Percentiles rank a stretch among this genome's conserved stretches.
These are phyloP conservation scores for Heteromeles arbutifolia DNA, from an alignment of 306 rosid genomes.

Conservation along the genomic window DNA sequence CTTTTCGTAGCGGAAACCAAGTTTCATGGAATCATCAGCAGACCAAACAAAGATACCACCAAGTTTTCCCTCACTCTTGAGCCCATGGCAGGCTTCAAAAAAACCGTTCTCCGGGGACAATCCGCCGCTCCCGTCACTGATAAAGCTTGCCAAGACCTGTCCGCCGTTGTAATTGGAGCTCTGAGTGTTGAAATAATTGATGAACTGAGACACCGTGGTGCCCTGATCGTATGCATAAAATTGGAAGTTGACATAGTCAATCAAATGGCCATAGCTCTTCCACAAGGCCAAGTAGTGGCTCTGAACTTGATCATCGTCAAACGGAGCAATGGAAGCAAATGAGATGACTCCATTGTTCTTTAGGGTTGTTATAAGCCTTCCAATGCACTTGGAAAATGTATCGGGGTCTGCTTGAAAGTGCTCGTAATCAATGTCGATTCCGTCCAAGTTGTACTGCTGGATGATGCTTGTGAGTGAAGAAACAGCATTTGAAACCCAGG, in stretches of 20 bases:
- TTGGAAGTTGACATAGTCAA: conserved; percentile 80
- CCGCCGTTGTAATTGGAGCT: conserved; percentile 58
- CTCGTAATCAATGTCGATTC: conserved; percentile 75
- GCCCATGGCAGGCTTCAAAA: conserved; percentile 45
- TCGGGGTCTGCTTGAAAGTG: conserved; percentile 49
- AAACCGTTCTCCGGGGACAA: conserved; percentile 51
- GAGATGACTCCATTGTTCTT: conserved; percentile 42
- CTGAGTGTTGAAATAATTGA: conserved; percentile 48
- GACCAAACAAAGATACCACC: conserved; percentile 76
- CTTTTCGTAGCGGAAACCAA: conserved; percentile 60
- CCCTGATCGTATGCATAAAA: conserved; percentile 70
- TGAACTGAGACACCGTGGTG: conserved; percentile 51
- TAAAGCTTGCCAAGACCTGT: conserved; percentile 58
- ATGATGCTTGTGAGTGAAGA: conserved; percentile 64
- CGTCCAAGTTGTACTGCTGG: conserved; percentile 47
- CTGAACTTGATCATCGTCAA: conserved; percentile 56
- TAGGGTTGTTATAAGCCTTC: conserved; percentile 42
- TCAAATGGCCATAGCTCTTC: conserved; percentile 50
- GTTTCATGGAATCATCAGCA: conserved; percentile 71
- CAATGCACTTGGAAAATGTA: conserved; percentile 63
- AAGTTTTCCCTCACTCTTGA: conserved; percentile 43
- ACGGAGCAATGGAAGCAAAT: conserved; percentile 80
- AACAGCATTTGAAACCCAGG: conserved; percentile 80
- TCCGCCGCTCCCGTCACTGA: conserved; percentile 56
- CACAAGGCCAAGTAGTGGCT: conserved; percentile 59